Base-by-base conservation (phyloP, 352 stramenopile genomes). In the Bremia lactucae region DNA sequence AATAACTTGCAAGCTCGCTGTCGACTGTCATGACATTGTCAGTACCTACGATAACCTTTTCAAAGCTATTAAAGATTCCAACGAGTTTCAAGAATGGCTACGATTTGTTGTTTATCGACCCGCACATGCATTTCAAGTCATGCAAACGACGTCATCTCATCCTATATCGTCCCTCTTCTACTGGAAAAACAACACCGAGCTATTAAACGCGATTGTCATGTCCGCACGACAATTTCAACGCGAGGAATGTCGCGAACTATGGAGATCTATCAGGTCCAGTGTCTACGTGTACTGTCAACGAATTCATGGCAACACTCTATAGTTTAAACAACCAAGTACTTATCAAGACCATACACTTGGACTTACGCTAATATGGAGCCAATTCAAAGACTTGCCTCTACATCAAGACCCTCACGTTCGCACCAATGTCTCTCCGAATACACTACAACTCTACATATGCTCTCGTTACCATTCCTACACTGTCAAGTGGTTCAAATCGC, bases 71-170 rank as follows among this genome's bases (percentile, higher is more conserved):
- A 37, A 59, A 9, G 57, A 60, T 5, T 72, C 51, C 31, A 43
- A 68, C 0, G 42, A 65, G 20, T 16, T 75, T 8, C 15, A 74
- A 13, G 51, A 66, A 13, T 80, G 68, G 57, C 51, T 91, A 22
- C 52, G 57, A 2, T 74, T 87, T 45, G n/a, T n/a, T n/a, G 85
- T 87, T 35, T 87, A 85, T 41, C 69, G 79, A 13, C 62, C 68
- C 11, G 60, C 76, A 1, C 85, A 83, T 22, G 47, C 62, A 26
- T 72, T 65, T 2, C 67, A 79, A 45, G 70, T 84, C 21, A 41
- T 45, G 4, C 66, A 75, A 19, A 61, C 45, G 9, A 72, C 64
- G 5, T 84, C 71, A 14, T 69, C 61, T 10, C 64, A 84, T 40
- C 72, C 74, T 2, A 46, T 79, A 0, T 78, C 67, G 36, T 64